Evolutionary conservation across 2,329 filamentous ascomycete species (phyloP).

Genomic region (Claviceps fusiformis): DNA sequence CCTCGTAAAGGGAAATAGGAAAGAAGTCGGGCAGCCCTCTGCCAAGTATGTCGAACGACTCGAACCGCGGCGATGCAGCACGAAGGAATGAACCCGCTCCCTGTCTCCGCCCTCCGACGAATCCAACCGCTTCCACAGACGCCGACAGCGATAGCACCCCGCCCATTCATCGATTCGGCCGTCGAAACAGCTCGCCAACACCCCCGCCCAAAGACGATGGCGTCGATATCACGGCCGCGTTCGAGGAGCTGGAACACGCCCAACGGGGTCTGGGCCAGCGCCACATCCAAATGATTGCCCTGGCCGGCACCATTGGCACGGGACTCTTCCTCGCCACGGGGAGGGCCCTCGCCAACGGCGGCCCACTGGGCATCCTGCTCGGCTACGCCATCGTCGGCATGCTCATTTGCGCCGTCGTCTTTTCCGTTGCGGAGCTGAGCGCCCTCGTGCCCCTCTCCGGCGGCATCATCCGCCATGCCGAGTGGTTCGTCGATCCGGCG

Average conservation of each 20-base stretch:
- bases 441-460: conserved; percentile 48
- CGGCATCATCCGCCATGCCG: conserved; percentile 48
- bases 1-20: too few species aligned
- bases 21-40: too few species aligned
- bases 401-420: conserved; percentile 34
- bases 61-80: neutral
- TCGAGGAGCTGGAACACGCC: conserved; percentile 3
- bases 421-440: conserved; percentile 46
- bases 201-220: neutral
- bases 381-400: conserved; percentile 41
- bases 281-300: conserved; percentile 37
- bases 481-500: conserved; percentile 44
- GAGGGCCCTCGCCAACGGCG: conserved; percentile 43
- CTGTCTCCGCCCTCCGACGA: neutral
- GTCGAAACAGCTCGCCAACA: neutral
- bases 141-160: neutral
- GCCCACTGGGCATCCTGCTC: conserved; percentile 34
- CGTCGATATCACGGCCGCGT: conserved; percentile 1
- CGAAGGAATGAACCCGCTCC: neutral
- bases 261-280: conserved; percentile 15
- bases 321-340: conserved; percentile 62
- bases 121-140: neutral
- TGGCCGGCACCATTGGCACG: conserved; percentile 36
- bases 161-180: neutral
- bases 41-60: neutral